Conservation (phyloP, 176 grass and related monocot species). For the Cenchrus americanus region DNA sequence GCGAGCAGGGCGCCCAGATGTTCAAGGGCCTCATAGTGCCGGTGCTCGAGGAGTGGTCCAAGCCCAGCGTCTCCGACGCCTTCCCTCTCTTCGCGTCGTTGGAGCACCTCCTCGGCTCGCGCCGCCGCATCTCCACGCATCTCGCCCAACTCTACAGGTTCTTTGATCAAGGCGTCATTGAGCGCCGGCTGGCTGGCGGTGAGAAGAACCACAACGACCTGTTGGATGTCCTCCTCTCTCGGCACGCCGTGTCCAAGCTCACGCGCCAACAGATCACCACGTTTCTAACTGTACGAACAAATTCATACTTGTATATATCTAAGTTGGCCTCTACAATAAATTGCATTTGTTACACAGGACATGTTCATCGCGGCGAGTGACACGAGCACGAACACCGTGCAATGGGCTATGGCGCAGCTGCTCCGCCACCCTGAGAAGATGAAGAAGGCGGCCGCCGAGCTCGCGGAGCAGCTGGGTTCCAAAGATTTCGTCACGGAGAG, state of each 20-base stretch:
- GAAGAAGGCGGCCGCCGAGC: not conserved
- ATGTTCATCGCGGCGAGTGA: slow-evolving; percentile 45
- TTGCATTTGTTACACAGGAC: not conserved
- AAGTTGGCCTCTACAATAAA: not conserved
- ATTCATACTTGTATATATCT: not conserved
- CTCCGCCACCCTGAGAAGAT: slow-evolving; percentile 28
- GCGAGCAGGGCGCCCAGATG: too few relatives aligned
- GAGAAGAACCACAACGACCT: not conserved
- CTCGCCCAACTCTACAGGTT: slow-evolving; percentile 38
- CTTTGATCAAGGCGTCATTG: slow-evolving; percentile 36
- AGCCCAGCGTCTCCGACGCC: too few relatives aligned
- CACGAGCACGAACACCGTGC: slow-evolving; percentile 33
- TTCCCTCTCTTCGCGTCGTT: not conserved
- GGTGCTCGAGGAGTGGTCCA: too few relatives aligned
- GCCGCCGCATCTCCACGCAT: slow-evolving; percentile 12
- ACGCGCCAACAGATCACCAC: slow-evolving; percentile 27
- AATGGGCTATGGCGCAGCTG: slow-evolving; percentile 32
- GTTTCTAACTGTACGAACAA: slow-evolving; percentile 35
- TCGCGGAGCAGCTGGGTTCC: not conserved
- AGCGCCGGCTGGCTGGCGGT: not conserved
- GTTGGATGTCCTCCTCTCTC: slow-evolving; percentile 28
- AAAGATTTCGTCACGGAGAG: not conserved
- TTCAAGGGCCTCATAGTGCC: too few relatives aligned
- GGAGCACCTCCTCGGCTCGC: slow-evolving; percentile 38
- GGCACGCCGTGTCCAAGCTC: not conserved